These are phyloP conservation scores for Larix kaempferi DNA, from an alignment of 75 land plant species.

Conservation along the genomic window DNA sequence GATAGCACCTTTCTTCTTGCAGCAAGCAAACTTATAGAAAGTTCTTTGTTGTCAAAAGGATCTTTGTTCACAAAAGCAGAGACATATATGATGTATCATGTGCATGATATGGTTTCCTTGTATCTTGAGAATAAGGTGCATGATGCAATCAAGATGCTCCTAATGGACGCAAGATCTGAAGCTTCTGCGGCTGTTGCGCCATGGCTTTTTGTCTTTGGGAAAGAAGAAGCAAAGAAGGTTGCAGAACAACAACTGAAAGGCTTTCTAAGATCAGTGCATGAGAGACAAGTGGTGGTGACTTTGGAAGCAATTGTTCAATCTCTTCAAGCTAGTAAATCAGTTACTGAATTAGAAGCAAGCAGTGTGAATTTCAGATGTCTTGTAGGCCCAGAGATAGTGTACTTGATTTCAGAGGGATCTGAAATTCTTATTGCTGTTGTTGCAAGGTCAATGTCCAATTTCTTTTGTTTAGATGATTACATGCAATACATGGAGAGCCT, in stretches of 20 bases:
- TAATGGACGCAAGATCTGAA: slow-evolving; percentile 14
- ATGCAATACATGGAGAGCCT: slow-evolving; percentile 14
- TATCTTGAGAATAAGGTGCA: slow-evolving; percentile 28
- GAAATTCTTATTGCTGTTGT: slow-evolving; percentile 15
- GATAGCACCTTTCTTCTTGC: slow-evolving; percentile 31
- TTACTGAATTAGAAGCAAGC: slow-evolving; percentile 36
- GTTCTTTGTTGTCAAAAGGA: slow-evolving; percentile 23
- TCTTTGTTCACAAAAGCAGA: slow-evolving; percentile 30
- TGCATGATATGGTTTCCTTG: slow-evolving; percentile 57
- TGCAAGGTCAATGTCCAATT: slow-evolving; percentile 25
- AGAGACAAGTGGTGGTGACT: slow-evolving; percentile 11
- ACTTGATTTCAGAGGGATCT: slow-evolving; percentile 19
- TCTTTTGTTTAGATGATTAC: slow-evolving; percentile 28
- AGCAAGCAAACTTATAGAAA: slow-evolving; percentile 37
- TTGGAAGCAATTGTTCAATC: slow-evolving; percentile 26
- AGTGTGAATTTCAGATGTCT: slow-evolving; percentile 21
- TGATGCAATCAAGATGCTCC: slow-evolving; percentile 26
- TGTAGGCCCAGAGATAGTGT: slow-evolving; percentile 25
- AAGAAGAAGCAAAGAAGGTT: slow-evolving; percentile 15
- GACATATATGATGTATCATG: slow-evolving; percentile 21
- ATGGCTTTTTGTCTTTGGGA: slow-evolving; percentile 43
- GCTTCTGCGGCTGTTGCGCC: slow-evolving; percentile 20
- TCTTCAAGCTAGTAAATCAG: slow-evolving; percentile 35
- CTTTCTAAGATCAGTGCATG: slow-evolving; percentile 14
- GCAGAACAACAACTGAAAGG: slow-evolving; percentile 18